Base-by-base conservation (phyloP, 768 basidiomycete species). In the Naganishia antarctica region DNA sequence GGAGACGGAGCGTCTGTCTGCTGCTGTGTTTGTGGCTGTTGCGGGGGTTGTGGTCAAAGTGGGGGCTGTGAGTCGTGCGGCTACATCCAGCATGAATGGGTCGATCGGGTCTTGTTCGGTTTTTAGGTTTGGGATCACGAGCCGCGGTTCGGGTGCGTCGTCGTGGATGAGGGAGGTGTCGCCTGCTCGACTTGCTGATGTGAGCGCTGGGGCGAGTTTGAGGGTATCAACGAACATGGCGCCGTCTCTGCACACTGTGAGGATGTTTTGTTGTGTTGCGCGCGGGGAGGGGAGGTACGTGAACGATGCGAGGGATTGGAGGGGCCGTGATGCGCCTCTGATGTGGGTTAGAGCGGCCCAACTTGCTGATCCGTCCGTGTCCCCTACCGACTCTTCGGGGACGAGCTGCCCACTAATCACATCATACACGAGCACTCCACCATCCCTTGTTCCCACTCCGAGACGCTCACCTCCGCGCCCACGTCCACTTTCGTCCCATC, bases 371-470 rank as follows among this genome's bases (percentile, higher is more conserved):
- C 44, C 43, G 18, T 53, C 37, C 49, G 16, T 18, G 7, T 34
- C 34, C 26, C 29, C 48, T 6, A 16, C 25, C 48, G 23, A 16
- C 15, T 51, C 50, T 31, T 51, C 50, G 3, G 31, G 48, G 16
- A 63, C 46, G 31, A 40, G 61, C 18, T 60, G 60, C 12, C 74
- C 73, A 28, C 64, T 61, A 1, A 75, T 49, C 0, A 76, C 63
- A 50, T 77, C 73, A 69, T 70, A 77, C 11, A 74, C 25, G 6
- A 69, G 51, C 13, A 77, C 73, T 16, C 75, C 75, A 5, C 70
- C 72, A 16, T 77, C 73, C 47, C 63, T 68, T 4, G 67, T 71
- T 5, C 73, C 76, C 3, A 76, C 69, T 8, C 68, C 73, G 49
- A 76, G 29, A 2, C 47, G 32, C 12, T 61, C 50, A 12, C 64